These are phyloP conservation scores for Solanum aculeatissimum DNA, from an alignment of 305 asterid species.

Conservation along the genomic window DNA sequence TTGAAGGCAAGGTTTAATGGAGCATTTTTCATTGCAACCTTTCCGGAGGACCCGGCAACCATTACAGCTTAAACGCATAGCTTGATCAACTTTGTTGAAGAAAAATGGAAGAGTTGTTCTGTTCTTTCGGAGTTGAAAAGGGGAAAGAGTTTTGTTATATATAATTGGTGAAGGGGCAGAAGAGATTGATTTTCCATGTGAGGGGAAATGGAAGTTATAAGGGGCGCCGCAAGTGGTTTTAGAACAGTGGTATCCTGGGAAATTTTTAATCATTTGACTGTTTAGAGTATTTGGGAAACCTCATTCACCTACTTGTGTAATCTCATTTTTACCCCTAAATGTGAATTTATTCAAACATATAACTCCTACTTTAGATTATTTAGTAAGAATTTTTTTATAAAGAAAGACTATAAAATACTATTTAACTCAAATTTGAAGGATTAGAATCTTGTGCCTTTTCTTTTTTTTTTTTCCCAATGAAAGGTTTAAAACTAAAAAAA, in stretches of 20 bases:
- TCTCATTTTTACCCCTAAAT: background rate
- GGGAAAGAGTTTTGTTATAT: background rate
- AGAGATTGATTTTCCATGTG: background rate
- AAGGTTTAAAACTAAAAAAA: too few relatives aligned
- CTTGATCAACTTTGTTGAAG: background rate
- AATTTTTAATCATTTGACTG: background rate
- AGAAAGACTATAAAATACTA: too few relatives aligned
- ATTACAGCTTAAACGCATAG: conserved; percentile 31
- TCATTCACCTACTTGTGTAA: background rate
- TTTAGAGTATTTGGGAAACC: background rate
- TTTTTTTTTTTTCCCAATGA: too few relatives aligned
- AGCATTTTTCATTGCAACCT: conserved; percentile 23
- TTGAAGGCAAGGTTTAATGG: conserved; percentile 21
- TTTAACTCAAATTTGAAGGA: too few relatives aligned
- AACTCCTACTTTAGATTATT: too few relatives aligned
- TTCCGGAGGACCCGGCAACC: conserved; percentile 33
- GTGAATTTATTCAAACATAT: too few relatives aligned
- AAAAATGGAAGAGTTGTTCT: background rate
- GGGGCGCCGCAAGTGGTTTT: conserved; percentile 28
- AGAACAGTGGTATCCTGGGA: conserved; percentile 8
- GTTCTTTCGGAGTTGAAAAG: background rate
- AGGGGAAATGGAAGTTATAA: background rate
- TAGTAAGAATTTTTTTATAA: too few relatives aligned
- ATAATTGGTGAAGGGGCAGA: background rate
- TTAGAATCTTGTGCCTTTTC: too few relatives aligned